phyloP scores from a whole-genome alignment of 2,329 filamentous ascomycete species.

The Albifimbria verrucaria region DNA sequence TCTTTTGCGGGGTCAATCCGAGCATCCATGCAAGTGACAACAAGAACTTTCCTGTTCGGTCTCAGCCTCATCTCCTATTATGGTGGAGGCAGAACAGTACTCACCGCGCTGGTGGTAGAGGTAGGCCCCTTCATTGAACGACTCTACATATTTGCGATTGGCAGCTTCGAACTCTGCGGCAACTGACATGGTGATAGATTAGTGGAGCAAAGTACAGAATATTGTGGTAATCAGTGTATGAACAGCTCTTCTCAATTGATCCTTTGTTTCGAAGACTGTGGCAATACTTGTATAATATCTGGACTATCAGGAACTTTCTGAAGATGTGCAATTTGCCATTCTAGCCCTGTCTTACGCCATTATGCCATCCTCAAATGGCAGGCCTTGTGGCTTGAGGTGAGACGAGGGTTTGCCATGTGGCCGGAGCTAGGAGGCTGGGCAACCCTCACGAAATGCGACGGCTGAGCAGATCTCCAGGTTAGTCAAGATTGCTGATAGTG shows the following conservation, averaged over 20 bases:
- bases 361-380: neutral
- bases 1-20: conserved; percentile 65
- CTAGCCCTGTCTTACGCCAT: neutral
- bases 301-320: neutral
- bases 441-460: neutral
- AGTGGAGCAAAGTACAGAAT: neutral
- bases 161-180: conserved; percentile 1
- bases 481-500: too few relatives aligned
- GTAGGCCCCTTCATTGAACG: neutral
- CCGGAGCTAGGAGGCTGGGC: neutral
- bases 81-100: neutral
- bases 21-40: conserved; percentile 79
- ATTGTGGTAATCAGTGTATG: too few relatives aligned
- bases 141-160: neutral
- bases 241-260: too few relatives aligned
- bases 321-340: neutral
- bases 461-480: neutral
- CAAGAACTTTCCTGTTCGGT: conserved; percentile 26
- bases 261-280: neutral
- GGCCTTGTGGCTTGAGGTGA: neutral
- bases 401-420: neutral
- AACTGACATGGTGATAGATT: neutral
- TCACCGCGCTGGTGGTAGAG: conserved; percentile 1
- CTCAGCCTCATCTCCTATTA: neutral
- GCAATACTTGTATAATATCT: too few relatives aligned